These are phyloP conservation scores for Phytophthora boehmeriae DNA, from an alignment of 352 stramenopile species.

Conservation along the genomic window DNA sequence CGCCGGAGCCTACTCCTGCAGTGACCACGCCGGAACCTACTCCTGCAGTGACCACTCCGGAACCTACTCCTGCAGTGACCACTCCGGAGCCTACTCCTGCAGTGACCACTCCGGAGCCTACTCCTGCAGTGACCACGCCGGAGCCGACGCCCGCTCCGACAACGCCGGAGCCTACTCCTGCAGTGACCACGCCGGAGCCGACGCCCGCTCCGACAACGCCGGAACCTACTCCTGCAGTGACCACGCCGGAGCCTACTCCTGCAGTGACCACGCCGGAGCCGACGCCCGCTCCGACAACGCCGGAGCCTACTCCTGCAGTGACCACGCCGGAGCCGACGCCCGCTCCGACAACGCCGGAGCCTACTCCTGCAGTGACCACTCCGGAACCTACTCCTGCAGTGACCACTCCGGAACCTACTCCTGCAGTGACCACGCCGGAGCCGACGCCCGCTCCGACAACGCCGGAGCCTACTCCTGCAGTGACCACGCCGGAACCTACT, in stretches of 20 bases:
- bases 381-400: not conserved
- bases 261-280: not conserved
- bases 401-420: not conserved
- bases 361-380: too few species aligned
- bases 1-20: not conserved
- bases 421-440: not conserved
- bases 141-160: constrained; percentile 3
- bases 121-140: not conserved
- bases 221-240: constrained; percentile 1
- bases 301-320: not conserved
- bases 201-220: too few species aligned
- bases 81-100: not conserved
- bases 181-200: not conserved
- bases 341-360: constrained; percentile 1
- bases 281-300: not conserved
- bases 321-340: not conserved
- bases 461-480: not conserved
- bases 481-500: constrained; percentile 4
- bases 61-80: not conserved
- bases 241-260: constrained; percentile 3
- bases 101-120: not conserved
- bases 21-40: not conserved
- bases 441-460: not conserved
- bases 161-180: constrained; percentile 5
- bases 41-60: not conserved